These are phyloP conservation scores for Schoenoplectus tabernaemontani DNA, from an alignment of 202 grass and related monocot genomes.

Conservation along the genomic window DNA sequence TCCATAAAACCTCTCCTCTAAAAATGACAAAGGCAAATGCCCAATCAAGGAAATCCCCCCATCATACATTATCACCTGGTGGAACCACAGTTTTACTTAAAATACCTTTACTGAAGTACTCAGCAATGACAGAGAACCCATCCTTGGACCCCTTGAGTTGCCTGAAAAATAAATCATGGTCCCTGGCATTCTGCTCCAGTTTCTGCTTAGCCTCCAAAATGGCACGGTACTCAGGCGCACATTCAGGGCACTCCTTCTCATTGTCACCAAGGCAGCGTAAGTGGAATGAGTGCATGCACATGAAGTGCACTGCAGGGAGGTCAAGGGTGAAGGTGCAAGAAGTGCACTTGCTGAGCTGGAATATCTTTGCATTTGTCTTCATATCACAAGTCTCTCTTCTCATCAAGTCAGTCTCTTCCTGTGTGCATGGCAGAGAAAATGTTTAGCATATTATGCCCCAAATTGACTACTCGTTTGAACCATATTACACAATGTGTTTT, in stretches of 20 bases:
- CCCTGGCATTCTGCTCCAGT: slow-evolving; percentile 74
- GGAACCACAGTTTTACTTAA: slow-evolving; percentile 59
- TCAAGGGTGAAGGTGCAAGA: slow-evolving; percentile 83
- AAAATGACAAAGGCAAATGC: neutral
- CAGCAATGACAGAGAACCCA: slow-evolving; percentile 77
- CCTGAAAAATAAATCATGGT: slow-evolving; percentile 75
- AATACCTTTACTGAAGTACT: slow-evolving; percentile 95
- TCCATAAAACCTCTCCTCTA: neutral
- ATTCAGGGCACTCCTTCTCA: slow-evolving; percentile 83
- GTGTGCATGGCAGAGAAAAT: neutral
- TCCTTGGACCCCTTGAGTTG: slow-evolving; percentile 74
- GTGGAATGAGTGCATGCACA: slow-evolving; percentile 99
- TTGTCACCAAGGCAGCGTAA: slow-evolving; percentile 88
- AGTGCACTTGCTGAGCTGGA: slow-evolving; percentile 93
- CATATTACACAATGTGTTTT: neutral
- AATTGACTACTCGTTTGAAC: neutral
- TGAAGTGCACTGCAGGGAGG: slow-evolving; percentile 93
- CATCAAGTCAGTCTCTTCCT: slow-evolving; percentile 73
- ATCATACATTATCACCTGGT: slow-evolving; percentile 30
- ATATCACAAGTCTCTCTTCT: slow-evolving; percentile 80
- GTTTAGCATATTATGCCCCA: neutral
- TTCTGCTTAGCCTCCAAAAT: slow-evolving; percentile 74
- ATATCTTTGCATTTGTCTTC: slow-evolving; percentile 82
- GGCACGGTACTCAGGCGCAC: slow-evolving; percentile 65
- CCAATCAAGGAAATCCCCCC: neutral